These are phyloP conservation scores for Trichocladium uniseriatum DNA, from an alignment of 495 filamentous ascomycete species.

Conservation along the genomic window DNA sequence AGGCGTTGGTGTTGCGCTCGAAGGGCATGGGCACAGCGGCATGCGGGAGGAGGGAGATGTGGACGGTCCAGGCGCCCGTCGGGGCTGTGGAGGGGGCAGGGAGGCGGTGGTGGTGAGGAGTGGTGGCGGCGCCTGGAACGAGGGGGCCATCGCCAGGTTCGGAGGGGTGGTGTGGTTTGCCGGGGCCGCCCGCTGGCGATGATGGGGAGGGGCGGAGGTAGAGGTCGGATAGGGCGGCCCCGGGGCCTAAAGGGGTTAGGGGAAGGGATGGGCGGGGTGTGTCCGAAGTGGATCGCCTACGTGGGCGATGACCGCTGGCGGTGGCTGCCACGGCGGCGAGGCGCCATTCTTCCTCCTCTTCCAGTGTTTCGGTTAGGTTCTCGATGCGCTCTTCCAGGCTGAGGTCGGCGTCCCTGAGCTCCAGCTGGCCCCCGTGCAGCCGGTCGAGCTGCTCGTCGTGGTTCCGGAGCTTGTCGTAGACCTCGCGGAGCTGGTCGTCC, in stretches of 20 bases:
- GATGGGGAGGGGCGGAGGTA: constrained; percentile 10
- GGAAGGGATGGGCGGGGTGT: constrained; percentile 21
- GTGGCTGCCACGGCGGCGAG: constrained; percentile 1
- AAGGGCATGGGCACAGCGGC: constrained; percentile 46
- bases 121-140: not conserved
- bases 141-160: not conserved
- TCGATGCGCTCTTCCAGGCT: constrained; percentile 44
- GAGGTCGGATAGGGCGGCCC: constrained; percentile 17
- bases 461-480: constrained; percentile 35
- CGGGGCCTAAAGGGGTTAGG: constrained; percentile 26
- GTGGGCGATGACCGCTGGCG: constrained; percentile 9
- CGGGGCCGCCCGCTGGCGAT: constrained; percentile 17
- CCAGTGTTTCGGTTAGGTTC: constrained; percentile 33
- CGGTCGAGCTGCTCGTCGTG: constrained; percentile 34
- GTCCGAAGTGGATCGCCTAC: constrained; percentile 29
- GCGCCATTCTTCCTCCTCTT: constrained; percentile 23
- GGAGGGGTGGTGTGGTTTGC: not conserved
- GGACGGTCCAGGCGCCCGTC: constrained; percentile 44
- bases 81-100: constrained; percentile 10
- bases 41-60: constrained; percentile 46
- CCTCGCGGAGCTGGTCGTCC: constrained; percentile 37
- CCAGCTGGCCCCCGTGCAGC: constrained; percentile 36
- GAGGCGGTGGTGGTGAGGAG: constrained; percentile 5
- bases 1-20: constrained; percentile 49
- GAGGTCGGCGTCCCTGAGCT: constrained; percentile 43